Conservation (phyloP, 2,329 filamentous ascomycete genomes). For the Aspergillus chevalieri region DNA sequence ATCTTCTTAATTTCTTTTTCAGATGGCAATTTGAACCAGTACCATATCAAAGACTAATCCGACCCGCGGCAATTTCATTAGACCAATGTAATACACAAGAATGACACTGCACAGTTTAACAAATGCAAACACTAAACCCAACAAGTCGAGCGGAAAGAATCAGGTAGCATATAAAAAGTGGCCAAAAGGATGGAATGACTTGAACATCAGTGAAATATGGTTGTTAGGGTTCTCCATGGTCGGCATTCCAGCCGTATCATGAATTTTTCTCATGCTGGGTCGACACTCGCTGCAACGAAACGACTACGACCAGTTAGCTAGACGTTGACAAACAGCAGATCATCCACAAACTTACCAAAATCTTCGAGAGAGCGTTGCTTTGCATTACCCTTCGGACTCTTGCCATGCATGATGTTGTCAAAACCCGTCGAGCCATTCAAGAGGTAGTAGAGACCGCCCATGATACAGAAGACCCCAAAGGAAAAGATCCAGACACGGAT, state of each 20-base stretch:
- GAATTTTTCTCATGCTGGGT: conserved; percentile 79
- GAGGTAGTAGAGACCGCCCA: conserved; percentile 73
- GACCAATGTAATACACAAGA: too few species aligned
- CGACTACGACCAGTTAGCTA: conserved; percentile 59
- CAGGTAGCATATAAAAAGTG: too few species aligned
- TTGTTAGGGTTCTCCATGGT: too few species aligned
- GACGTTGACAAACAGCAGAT: background rate
- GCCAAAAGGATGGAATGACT: too few species aligned
- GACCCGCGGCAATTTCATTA: too few species aligned
- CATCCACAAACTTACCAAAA: conserved; percentile 60
- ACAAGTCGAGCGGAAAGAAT: too few species aligned
- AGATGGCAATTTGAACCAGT: too few species aligned
- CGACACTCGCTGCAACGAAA: conserved; percentile 82
- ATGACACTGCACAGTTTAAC: too few species aligned
- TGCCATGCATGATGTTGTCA: conserved; percentile 90
- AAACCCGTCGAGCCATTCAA: conserved; percentile 75
- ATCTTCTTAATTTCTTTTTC: background rate
- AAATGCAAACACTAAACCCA: too few species aligned
- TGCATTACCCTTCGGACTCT: conserved; percentile 69
- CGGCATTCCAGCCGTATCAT: background rate
- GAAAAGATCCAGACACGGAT: conserved; percentile 89
- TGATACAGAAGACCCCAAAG: conserved; percentile 79
- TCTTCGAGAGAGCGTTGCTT: conserved; percentile 84
- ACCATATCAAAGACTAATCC: too few species aligned
- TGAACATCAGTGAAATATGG: too few species aligned